phyloP scores from a whole-genome alignment of 495 filamentous ascomycete genomes.

The Podospora comata region DNA sequence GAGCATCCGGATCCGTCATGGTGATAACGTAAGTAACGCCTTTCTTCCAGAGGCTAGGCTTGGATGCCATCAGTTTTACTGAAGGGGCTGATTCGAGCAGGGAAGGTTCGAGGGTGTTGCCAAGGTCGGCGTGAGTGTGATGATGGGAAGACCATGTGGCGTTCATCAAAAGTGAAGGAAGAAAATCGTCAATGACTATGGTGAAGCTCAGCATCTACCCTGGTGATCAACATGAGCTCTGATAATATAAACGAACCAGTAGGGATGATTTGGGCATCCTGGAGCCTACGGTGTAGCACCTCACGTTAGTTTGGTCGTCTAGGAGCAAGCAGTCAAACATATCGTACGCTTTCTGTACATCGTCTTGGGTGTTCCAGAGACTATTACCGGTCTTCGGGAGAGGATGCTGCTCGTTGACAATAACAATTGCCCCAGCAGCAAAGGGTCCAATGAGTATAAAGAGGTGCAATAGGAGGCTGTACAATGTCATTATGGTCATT shows the following conservation, averaged over 20 bases:
- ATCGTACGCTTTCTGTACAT: too few relatives aligned
- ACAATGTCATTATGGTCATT: too few relatives aligned
- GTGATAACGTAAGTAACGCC: slow-evolving; percentile 40
- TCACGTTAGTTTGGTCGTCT: background rate
- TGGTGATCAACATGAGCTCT: background rate
- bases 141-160: slow-evolving; percentile 45
- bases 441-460: too few relatives aligned
- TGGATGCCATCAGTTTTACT: slow-evolving; percentile 33
- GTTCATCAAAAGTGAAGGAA: slow-evolving; percentile 50
- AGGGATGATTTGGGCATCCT: slow-evolving; percentile 60
- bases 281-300: slow-evolving; percentile 39
- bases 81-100: slow-evolving; percentile 50
- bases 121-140: slow-evolving; percentile 47
- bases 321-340: too few relatives aligned
- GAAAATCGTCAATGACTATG: slow-evolving; percentile 63
- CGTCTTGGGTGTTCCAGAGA: too few relatives aligned
- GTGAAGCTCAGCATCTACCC: background rate
- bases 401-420: too few relatives aligned
- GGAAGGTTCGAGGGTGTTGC: slow-evolving; percentile 58
- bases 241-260: slow-evolving; percentile 38
- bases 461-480: too few relatives aligned
- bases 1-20: slow-evolving; percentile 69
- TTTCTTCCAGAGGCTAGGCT: slow-evolving; percentile 1
- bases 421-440: too few relatives aligned
- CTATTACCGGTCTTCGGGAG: too few relatives aligned